Evolutionary conservation across 108 stramenopile genomes (phyloP), one percentile per base, ranked within the genome.

Genomic region (Cyclostephanos invisitatus): DNA sequence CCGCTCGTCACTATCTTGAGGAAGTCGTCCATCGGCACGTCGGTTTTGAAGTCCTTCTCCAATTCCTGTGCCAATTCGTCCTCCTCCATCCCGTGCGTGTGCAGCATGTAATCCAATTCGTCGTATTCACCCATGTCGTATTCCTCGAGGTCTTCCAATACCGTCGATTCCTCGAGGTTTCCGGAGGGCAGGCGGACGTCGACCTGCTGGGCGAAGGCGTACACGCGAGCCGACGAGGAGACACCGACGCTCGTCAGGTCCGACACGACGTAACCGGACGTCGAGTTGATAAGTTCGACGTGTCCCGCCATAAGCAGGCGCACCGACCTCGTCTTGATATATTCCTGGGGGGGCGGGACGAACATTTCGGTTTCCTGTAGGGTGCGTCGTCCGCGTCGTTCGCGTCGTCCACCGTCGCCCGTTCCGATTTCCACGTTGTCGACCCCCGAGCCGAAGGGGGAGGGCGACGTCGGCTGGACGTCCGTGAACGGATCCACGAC

Each of bases 231-330:
- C 40, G 40, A 40, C 40, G 40, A 40, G 7, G 0, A 40, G 7
- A 8, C 44, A 2, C 14, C 44, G 44, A 3, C 44, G 44, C 3
- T 14, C 12, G 12, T 15, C 7, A 40, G 40, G 40, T 40, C 40
- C 40, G 7, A 8, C 1, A 11, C 40, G 40, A 40, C 40, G 40
- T 40, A 40, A 46, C 35, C 35, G 21, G 35, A n/a, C 37, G 9
- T 7, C n/a, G 27, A 7, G 14, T 62, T 50, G 36, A 56, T 35
- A 5, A 65, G 42, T 62, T 75, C 80, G 7, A 75, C 64, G 29
- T 81, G 80, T 12, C 80, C 80, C 12, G 80, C 73, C 73, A 81
- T 70, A 21, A 81, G 57, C 4, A 81, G 62, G 28, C 80, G 73
- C 14, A 81, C 80, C 14, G 72, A 73, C n/a, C 72, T 55, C 12